Conservation (phyloP, 805 yeast species). For the Lipomyces chichibuensis region DNA sequence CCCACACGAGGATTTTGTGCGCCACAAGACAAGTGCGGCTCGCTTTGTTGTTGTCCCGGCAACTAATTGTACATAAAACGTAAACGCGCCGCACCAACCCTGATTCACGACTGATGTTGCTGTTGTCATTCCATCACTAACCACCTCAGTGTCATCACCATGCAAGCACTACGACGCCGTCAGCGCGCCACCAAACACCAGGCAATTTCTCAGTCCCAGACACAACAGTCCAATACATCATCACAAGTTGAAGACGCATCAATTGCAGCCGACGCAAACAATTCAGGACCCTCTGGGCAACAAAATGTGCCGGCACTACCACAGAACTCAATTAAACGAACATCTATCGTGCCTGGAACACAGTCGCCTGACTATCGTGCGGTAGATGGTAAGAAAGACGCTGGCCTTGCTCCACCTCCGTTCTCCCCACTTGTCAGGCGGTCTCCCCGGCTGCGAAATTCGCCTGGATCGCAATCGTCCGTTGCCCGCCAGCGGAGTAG, state of each 20-base stretch:
- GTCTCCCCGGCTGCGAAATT: slow-evolving; percentile 11
- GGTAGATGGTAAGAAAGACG: not conserved
- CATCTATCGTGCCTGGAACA: not conserved
- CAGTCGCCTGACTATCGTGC: not conserved
- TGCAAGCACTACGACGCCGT: slow-evolving; percentile 21
- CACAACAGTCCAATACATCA: not conserved
- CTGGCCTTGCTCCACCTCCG: slow-evolving; percentile 7
- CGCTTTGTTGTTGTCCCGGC: slow-evolving; percentile 4
- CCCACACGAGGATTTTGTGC: not conserved
- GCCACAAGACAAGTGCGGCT: not conserved
- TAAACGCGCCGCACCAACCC: slow-evolving; percentile 2
- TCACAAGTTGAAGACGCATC: not conserved
- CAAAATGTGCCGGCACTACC: not conserved
- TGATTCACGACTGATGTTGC: not conserved
- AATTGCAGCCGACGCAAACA: not conserved
- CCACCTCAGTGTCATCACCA: not conserved
- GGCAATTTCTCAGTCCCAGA: not conserved
- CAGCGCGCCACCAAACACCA: slow-evolving; percentile 6
- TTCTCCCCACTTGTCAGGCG: slow-evolving; percentile 12
- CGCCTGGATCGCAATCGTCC: not conserved
- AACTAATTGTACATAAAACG: slow-evolving; percentile 6
- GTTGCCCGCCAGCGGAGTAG: not conserved
- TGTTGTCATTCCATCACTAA: not conserved
- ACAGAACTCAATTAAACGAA: slow-evolving; percentile 5
- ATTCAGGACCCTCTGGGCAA: not conserved